A percentile compares a stretch with the other conserved stretches of the same genome.
Evolutionary conservation across 495 filamentous ascomycete species (phyloP).

Genomic region (Penicillium silybi): DNA sequence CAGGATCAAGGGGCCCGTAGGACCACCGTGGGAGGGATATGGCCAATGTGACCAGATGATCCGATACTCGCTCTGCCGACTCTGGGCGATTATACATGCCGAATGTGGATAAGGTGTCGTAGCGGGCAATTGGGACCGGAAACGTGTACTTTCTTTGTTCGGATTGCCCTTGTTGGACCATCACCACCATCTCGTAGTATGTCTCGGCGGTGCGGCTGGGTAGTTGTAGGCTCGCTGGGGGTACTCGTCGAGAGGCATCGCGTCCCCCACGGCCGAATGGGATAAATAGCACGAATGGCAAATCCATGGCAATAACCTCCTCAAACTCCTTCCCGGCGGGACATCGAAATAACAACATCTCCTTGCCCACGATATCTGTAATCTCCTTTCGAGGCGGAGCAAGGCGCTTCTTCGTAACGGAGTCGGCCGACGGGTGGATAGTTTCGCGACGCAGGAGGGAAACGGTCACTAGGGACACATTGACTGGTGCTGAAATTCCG

Average conservation of each 20-base stretch:
- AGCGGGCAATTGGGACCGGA: slow-evolving; percentile 84
- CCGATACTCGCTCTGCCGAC: slow-evolving; percentile 73
- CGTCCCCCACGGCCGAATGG: slow-evolving; percentile 87
- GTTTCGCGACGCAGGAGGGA: slow-evolving; percentile 89
- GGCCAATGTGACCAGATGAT: slow-evolving; percentile 87
- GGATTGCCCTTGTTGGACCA: slow-evolving; percentile 81
- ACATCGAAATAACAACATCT: slow-evolving; percentile 88
- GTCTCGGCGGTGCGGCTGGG: slow-evolving; percentile 91
- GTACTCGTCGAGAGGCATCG: slow-evolving; percentile 82
- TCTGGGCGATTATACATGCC: slow-evolving; percentile 99
- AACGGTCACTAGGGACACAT: slow-evolving; percentile 90
- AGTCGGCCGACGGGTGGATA: slow-evolving; percentile 94
- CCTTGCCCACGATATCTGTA: slow-evolving; percentile 88
- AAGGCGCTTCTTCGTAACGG: slow-evolving; percentile 84
- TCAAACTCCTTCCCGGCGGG: slow-evolving; percentile 78
- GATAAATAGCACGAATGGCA: slow-evolving; percentile 96
- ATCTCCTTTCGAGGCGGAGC: slow-evolving; percentile 90
- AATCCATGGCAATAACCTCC: slow-evolving; percentile 90
- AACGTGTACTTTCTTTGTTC: slow-evolving; percentile 88
- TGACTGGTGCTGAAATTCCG: slow-evolving; percentile 82
- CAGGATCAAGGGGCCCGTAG: slow-evolving; percentile 91
- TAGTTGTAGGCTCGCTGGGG: slow-evolving; percentile 87
- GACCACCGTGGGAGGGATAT: slow-evolving; percentile 94
- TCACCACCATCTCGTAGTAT: slow-evolving; percentile 93
- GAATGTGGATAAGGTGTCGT: slow-evolving; percentile 96